Base-by-base conservation (phyloP, 140 eudicot species). In the Senecio squalidus region DNA sequence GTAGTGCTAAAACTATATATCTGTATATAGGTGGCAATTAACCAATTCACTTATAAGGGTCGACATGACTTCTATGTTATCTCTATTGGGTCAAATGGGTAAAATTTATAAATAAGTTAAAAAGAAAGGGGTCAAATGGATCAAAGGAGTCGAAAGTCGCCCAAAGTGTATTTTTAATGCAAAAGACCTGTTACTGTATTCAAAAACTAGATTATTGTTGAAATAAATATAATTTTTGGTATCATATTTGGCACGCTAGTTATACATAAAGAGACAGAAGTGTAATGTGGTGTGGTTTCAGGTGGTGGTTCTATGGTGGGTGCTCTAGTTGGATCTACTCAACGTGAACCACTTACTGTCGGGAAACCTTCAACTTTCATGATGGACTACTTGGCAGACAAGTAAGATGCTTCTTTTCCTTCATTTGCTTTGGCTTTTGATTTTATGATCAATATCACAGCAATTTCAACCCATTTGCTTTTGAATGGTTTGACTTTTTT, bases 271-370 rank as follows among this genome's bases (percentile, higher is more conserved):
- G 36, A 47, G 26, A 55, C 23, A 34, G 31, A 4, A 20, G 2
- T 28, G 31, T 18, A 23, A 34, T 27, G 13, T 68, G 15, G 18
- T 63, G 11, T 61, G 30, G 57, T 43, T 71, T 74, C 77, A 87
- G 99, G 99, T 69, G 99, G 96, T 41, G 99, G 99, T 64, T 92
- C 96, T 18, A 92, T 92, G 98, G 98, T 92, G 43, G 95, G 95
- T 51, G 96, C 99, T 22, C 79, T 92, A 33, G 62, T 75, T 47
- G 99, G 99, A 69, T 88, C 99, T 49, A 79, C 95, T 53, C 80
- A 92, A 74, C 88, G 81, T 0, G 96, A 92, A 64, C 99, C 99
- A 8, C 58, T 66, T 71, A 86, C 77, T 59, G 99, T 92, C 5
- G 99, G 99, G 36, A 92, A 92, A 69, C 99, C 99, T 43, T 92